These are phyloP conservation scores for Xanthoceras sorbifolium DNA, from an alignment of 345 rosid species.

Conservation along the genomic window DNA sequence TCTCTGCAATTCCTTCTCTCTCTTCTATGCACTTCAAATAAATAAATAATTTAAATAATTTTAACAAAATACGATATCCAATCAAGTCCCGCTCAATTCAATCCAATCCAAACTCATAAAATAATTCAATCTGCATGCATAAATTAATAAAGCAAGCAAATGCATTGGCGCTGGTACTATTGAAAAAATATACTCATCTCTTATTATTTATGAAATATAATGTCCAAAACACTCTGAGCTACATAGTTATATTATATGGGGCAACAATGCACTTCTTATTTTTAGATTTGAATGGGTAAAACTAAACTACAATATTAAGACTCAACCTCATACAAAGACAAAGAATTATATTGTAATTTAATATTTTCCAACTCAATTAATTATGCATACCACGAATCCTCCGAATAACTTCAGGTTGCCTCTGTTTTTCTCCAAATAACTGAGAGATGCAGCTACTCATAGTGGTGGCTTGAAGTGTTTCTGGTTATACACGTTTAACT, in stretches of 20 bases:
- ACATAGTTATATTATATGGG: not conserved
- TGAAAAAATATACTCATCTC: not conserved
- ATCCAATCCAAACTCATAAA: no score
- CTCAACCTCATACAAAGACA: constrained; percentile 1
- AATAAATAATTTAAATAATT: no score
- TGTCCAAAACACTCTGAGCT: not conserved
- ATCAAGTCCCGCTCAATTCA: no score
- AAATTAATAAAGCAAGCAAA: not conserved
- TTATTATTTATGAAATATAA: not conserved
- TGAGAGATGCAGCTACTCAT: not conserved
- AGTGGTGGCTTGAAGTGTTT: not conserved
- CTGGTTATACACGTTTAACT: not conserved
- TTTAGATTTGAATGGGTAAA: not conserved
- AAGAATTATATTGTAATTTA: not conserved
- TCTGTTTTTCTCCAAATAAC: not conserved
- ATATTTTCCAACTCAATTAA: not conserved
- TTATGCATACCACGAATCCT: constrained; percentile 1
- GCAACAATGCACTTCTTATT: not conserved
- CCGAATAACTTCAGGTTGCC: not conserved
- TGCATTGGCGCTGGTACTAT: not conserved
- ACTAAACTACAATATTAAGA: not conserved
- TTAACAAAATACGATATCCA: no score
- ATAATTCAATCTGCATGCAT: no score
- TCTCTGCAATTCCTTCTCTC: no score
- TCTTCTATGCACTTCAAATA: no score